A percentile compares a stretch with the other conserved stretches of the same genome.
phyloP scores from a whole-genome alignment of 1,284 basidiomycete species.

The Phylloboletellus chloephorus region DNA sequence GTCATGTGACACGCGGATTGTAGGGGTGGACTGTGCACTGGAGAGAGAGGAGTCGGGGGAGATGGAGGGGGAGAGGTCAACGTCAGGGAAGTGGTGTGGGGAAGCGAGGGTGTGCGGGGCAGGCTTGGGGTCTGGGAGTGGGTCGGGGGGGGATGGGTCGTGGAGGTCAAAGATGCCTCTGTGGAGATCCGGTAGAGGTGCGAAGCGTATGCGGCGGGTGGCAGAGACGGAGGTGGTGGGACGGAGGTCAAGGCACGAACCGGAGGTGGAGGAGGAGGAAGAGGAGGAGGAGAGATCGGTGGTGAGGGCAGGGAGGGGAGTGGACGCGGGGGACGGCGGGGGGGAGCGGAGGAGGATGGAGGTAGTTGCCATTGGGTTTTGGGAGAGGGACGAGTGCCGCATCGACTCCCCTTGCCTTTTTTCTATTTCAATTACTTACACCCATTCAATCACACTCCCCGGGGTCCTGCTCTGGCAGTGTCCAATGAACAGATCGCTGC shows the following conservation, averaged over 20 bases:
- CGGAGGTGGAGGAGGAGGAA: conserved; percentile 18
- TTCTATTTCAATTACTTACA: conserved; percentile 15
- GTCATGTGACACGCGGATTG: conserved; percentile 14
- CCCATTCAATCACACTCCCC: conserved; percentile 8
- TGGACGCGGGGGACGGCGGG: conserved; percentile 31
- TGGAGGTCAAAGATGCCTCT: conserved; percentile 29
- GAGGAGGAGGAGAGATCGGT: conserved; percentile 28
- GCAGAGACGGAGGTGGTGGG: conserved; percentile 14
- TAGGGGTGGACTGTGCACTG: conserved; percentile 21
- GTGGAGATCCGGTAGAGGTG: conserved; percentile 68
- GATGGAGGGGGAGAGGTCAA: conserved; percentile 20
- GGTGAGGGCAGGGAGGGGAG: conserved; percentile 34
- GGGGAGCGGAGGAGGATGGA: conserved; percentile 24
- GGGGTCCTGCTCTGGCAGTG: conserved; percentile 23
- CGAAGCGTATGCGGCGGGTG: conserved; percentile 60
- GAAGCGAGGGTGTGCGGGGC: background rate
- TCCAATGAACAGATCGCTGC: conserved; percentile 15
- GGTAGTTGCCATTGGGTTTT: conserved; percentile 14
- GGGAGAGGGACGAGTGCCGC: conserved; percentile 13
- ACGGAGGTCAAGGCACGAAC: conserved; percentile 16
- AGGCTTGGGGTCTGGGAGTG: conserved; percentile 11
- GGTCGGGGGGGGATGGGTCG: conserved; percentile 13
- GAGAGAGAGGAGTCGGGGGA: conserved; percentile 22
- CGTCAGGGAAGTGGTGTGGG: conserved; percentile 3
- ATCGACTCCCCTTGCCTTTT: conserved; percentile 6